phyloP scores from a whole-genome alignment of 345 rosid genomes.

The Acer saccharum region DNA sequence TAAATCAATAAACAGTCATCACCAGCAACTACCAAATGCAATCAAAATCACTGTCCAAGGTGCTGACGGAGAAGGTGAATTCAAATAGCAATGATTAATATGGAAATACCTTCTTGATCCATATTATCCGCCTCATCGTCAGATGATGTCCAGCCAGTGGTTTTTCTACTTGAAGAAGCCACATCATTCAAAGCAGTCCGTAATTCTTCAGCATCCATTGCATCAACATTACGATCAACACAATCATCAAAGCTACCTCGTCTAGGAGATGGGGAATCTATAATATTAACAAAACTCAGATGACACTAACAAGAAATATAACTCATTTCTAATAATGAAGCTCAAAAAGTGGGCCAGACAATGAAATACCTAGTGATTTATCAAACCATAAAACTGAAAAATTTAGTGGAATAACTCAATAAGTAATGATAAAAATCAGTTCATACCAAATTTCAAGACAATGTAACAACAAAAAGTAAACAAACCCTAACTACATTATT shows the following conservation, averaged over 20 bases:
- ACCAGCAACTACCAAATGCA: conserved; percentile 8
- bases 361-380: background rate
- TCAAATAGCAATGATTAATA: conserved; percentile 14
- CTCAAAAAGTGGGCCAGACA: background rate
- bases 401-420: background rate
- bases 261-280: conserved; percentile 70
- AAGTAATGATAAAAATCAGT: background rate
- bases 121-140: conserved; percentile 88
- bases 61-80: background rate
- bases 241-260: conserved; percentile 56
- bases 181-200: conserved; percentile 58
- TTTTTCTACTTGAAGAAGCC: conserved; percentile 69
- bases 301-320: background rate
- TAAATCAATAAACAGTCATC: conserved; percentile 2
- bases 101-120: conserved; percentile 68
- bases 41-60: background rate
- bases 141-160: conserved; percentile 74
- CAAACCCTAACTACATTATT: background rate
- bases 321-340: background rate
- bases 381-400: background rate
- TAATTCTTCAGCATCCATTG: conserved; percentile 72
- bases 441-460: background rate
- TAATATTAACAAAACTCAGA: conserved; percentile 23
- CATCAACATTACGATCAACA: conserved; percentile 51
- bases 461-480: conserved; percentile 8